Base-by-base conservation (phyloP, 2,329 filamentous ascomycete genomes). In the Celoporthe dispersa region DNA sequence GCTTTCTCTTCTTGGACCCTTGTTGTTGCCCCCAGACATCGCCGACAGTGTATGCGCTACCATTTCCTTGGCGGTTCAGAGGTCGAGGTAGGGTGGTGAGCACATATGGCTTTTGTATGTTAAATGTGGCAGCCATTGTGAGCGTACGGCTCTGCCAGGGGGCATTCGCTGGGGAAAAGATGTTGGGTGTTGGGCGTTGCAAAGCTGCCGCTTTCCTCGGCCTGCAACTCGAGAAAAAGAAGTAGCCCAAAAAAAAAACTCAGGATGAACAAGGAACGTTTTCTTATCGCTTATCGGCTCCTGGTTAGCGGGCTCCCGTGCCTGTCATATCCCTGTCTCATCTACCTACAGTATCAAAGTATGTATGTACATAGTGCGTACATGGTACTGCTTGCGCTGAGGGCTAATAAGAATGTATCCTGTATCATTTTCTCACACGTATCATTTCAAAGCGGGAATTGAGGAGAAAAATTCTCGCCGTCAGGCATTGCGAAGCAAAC, bases 81-180 rank as follows among this genome's bases (percentile, higher is more conserved):
- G 88, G 88, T 57, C 84, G 81, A 14, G 89, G 88, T 61, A 91
- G 81, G 11, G 86, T 81, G 44, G 88, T 86, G 73, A 91, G 81
- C 70, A 90, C 84, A 76, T 88, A 90, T n/a, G 89, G 89, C 80
- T 85, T 85, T 77, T 90, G 87, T 68, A 91, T 85, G 72, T 87
- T 86, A 75, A 90, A 88, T 73, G 87, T 86, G 60, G 86, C 85
- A 74, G 87, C 83, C 87, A 90, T 90, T 41, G 19, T 53, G 35
- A 39, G 65, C 64, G 66, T 51, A 48, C 66, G 37, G 28, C 64
- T 37, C 55, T 22, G 25, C 48, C 65, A 39, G 57, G 25, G 48
- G 55, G 31, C 35, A 57, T 62, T 67, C 19, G 6, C 35, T 28
- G 25, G 28, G 28, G 11, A 25, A 31, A 8, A 60, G 64, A 55